Base-by-base conservation (phyloP, 202 grass and related monocot genomes). In the Saccharum hybrid region DNA sequence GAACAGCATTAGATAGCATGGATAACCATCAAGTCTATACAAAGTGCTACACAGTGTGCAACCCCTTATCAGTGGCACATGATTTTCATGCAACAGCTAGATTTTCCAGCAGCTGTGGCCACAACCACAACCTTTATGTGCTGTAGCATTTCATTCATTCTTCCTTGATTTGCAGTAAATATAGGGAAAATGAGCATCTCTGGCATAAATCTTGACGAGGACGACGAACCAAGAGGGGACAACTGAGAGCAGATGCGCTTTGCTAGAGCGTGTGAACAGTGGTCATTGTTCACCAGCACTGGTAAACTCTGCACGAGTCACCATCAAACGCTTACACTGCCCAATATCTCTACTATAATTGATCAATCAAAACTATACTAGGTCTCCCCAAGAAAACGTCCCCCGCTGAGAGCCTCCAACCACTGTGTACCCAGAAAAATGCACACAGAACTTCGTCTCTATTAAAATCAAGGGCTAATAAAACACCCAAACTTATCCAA, bases 141-240 rank as follows among this genome's bases (percentile, higher is more conserved):
- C 39, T 42, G 8, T 77, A 26, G 39, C 71, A 41, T 41, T 63
- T 79, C 34, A 7, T 57, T 68, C 34, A 66, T 41, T 78, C 78
- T 84, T 26, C 45, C 74, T 75, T 63, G 10, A 37, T 71, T 54
- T 86, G 87, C 87, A 95, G 93, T 98, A 46, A 98, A 95, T 87
- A 84, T 90, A 28, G 92, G 92, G 42, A 87, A 74, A 76, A 95
- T 95, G 96, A 83, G 70, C 38, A 93, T 98, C 83, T 87, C 87
- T 3, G 93, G 91, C 59, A 83, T 95, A 41, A 86, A 84, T 49
- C 90, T 95, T 5, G 68, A 92, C 39, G 87, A 81, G 66, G 85
- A 83, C 4, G 83, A 93, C 62, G 87, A 90, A 87, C 88, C 80
- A 67, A 88, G 74, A 66, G 63, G 66, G 2, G 85, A 88, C 43